Evolutionary conservation across 257 asterid species (phyloP), one percentile per base, ranked within the genome.

Genomic region (Nicotiana knightiana): DNA sequence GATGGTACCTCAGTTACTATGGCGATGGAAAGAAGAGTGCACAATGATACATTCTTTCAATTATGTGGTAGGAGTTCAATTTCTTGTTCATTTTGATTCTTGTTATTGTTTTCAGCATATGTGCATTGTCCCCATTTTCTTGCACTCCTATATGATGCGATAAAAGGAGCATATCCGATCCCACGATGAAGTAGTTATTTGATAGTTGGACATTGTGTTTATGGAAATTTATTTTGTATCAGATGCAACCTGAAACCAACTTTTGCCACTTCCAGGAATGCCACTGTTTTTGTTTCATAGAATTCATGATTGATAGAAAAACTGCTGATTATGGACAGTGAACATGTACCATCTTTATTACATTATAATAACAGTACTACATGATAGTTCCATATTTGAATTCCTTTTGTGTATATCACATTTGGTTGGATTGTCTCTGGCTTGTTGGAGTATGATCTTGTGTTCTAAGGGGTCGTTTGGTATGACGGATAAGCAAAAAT

Each of bases 1-100:
- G 84, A 37, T 91, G 95, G 92, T 90, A 91, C 81, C 85, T 88
- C 10, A 87, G 90, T 83, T 90, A 91, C 89, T 91, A 91, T 70
- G 92, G 51, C 30, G 78, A 88, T 9, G 93, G 91, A 55, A 90
- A 88, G 89, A 90, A 90, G 82, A 87, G 89, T 12, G 82, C 78
- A 0, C 89, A 88, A 59, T 57, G 8, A 87, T 68, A 71, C 59
- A 35, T 67, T 83, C 84, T 59, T 77, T 33, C 80, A 33, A 28
- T 66, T 82, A 82, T 82, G 80, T 21, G 85, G 87, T 81, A 86
- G 86, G 82, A 55, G 51, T 83, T 80, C 85, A 65, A 80, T 81
- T 43, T 81, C 84, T 84, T 90, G 82, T 83, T 83, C 81, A 13
- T 84, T 88, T 82, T 15, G 80, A 83, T 87, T 88, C 85, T 64